phyloP scores from a whole-genome alignment of 2,329 filamentous ascomycete species.

The Paramyrothecium roridum region DNA sequence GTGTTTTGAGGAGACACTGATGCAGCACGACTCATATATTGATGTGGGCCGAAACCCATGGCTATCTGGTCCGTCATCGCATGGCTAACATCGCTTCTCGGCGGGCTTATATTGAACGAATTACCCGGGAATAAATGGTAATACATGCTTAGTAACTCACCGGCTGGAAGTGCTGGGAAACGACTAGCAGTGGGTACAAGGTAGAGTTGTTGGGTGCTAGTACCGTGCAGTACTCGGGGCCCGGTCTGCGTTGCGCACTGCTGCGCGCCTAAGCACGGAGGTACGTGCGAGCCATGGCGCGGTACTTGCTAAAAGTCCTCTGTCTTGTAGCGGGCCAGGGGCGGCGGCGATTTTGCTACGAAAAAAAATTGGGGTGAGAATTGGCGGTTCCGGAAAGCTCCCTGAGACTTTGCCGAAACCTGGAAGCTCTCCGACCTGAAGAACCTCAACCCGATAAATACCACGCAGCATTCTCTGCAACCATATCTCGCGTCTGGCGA shows the following conservation, averaged over 20 bases:
- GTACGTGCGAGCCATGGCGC: neutral
- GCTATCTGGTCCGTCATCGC: too few species aligned
- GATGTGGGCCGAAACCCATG: too few species aligned
- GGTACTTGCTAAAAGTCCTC: neutral
- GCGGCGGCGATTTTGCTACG: neutral
- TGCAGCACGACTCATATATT: too few species aligned
- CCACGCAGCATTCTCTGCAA: conserved; percentile 7
- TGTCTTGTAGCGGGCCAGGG: neutral
- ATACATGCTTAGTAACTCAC: neutral
- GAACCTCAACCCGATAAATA: neutral
- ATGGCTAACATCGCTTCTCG: neutral
- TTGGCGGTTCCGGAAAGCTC: neutral
- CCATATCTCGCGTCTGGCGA: conserved; percentile 4
- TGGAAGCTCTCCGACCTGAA: neutral
- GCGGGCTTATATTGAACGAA: neutral
- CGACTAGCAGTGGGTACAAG: neutral
- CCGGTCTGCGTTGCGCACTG: neutral
- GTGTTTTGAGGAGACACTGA: too few species aligned
- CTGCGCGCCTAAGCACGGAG: neutral
- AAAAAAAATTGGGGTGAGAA: neutral
- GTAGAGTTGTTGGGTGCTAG: neutral
- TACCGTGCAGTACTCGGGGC: neutral
- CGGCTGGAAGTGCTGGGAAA: neutral
- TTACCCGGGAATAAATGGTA: neutral
- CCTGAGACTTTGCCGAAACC: neutral